Evolutionary conservation across 495 filamentous ascomycete genomes (phyloP).

Genomic region (Aspergillus conjunctus): DNA sequence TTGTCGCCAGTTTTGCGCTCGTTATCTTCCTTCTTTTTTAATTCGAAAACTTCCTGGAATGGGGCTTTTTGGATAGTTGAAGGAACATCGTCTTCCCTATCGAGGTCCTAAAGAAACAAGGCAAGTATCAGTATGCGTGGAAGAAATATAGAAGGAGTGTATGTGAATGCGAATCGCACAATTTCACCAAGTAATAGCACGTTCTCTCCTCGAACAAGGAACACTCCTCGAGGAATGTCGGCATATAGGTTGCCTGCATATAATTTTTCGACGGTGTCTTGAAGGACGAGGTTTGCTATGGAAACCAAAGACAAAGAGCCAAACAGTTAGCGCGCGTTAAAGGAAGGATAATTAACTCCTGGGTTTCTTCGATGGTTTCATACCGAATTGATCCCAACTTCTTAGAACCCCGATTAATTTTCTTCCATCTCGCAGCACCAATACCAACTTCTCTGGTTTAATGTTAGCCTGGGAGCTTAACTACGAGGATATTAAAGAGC

Average conservation of each 20-base stretch:
- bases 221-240: constrained; percentile 79
- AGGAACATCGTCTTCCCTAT: constrained; percentile 89
- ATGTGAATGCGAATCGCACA: constrained; percentile 43
- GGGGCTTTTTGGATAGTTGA: constrained; percentile 66
- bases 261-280: constrained; percentile 85
- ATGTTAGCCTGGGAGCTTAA: constrained; percentile 3
- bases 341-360: neutral
- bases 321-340: constrained; percentile 22
- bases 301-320: constrained; percentile 11
- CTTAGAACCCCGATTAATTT: constrained; percentile 90
- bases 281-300: constrained; percentile 88
- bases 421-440: constrained; percentile 86
- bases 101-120: constrained; percentile 64
- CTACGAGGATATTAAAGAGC: neutral
- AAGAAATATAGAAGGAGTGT: neutral
- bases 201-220: constrained; percentile 91
- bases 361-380: constrained; percentile 25
- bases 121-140: constrained; percentile 12
- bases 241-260: constrained; percentile 75
- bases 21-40: constrained; percentile 68
- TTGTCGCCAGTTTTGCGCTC: constrained; percentile 74
- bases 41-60: constrained; percentile 65
- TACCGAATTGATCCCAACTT: constrained; percentile 99
- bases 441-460: constrained; percentile 80
- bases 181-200: constrained; percentile 91